Evolutionary conservation across 2,329 filamentous ascomycete species (phyloP).

Genomic region (Aspergillus ruber): DNA sequence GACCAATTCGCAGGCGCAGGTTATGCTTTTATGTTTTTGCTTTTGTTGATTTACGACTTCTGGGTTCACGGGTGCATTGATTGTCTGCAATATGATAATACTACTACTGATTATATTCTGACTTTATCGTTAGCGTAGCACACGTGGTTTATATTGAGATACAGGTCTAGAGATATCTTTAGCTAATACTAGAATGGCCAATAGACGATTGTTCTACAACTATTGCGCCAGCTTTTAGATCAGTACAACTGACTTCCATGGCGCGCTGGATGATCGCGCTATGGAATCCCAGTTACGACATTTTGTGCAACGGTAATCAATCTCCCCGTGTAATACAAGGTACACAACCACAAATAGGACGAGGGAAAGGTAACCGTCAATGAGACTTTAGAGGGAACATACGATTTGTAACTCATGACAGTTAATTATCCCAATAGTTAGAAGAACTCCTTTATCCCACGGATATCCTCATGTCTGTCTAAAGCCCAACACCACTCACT

Average conservation of each 20-base stretch:
- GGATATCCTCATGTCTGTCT: conserved; percentile 25
- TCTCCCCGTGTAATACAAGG: too few relatives aligned
- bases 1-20: conserved; percentile 23
- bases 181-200: too few relatives aligned
- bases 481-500: conserved; percentile 28
- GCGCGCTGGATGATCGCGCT: too few relatives aligned
- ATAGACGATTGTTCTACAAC: conserved; percentile 4
- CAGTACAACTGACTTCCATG: too few relatives aligned
- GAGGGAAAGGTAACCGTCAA: too few relatives aligned
- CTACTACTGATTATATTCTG: conserved; percentile 14
- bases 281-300: too few relatives aligned
- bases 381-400: too few relatives aligned
- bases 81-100: conserved; percentile 14
- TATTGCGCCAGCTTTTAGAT: neutral
- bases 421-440: too few relatives aligned
- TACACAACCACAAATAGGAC: neutral
- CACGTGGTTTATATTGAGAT: conserved; percentile 17
- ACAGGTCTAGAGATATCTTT: conserved; percentile 17
- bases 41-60: conserved; percentile 8
- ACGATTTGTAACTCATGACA: too few relatives aligned
- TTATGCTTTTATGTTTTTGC: conserved; percentile 14
- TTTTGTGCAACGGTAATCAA: too few relatives aligned
- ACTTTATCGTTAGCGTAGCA: conserved; percentile 22
- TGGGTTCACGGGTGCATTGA: conserved; percentile 13
- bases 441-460: conserved; percentile 17